Percentiles rank a stretch among this genome's conserved stretches.
These are phyloP conservation scores for Astragalus membranaceus DNA, from an alignment of 306 rosid genomes.

Conservation along the genomic window DNA sequence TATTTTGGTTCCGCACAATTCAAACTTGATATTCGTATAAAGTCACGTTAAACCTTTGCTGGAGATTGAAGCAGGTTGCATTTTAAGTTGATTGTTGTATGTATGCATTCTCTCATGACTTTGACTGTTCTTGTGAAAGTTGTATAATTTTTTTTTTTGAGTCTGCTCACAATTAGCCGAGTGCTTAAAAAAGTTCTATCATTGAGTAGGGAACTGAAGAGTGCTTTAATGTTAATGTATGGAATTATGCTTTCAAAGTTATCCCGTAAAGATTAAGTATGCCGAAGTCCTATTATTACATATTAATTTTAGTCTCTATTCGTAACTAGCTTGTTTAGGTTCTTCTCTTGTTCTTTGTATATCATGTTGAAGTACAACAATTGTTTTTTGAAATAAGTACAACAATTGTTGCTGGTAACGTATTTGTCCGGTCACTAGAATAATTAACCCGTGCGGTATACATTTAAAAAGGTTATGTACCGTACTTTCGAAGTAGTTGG, in stretches of 20 bases:
- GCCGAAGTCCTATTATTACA: not conserved
- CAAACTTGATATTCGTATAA: conserved; percentile 44
- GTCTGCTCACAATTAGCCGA: too few species aligned
- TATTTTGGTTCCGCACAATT: conserved; percentile 25
- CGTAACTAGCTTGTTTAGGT: not conserved
- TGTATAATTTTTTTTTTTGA: too few species aligned
- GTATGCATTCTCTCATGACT: not conserved
- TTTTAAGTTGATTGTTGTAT: not conserved
- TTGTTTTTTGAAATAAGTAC: not conserved
- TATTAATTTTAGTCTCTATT: not conserved
- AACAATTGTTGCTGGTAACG: not conserved
- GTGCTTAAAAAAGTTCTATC: too few species aligned
- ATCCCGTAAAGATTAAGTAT: not conserved
- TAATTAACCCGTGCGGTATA: too few species aligned
- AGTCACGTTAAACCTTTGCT: conserved; percentile 3
- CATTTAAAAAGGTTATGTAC: too few species aligned
- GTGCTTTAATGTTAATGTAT: not conserved
- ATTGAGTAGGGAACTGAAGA: not conserved
- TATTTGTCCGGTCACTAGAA: not conserved
- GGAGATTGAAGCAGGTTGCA: not conserved
- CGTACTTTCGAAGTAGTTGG: too few species aligned
- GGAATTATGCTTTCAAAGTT: not conserved
- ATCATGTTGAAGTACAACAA: not conserved
- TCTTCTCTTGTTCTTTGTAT: not conserved
- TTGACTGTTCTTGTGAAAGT: not conserved